Conservation (phyloP, 305 asterid genomes). For the Fraxinus velutina region DNA sequence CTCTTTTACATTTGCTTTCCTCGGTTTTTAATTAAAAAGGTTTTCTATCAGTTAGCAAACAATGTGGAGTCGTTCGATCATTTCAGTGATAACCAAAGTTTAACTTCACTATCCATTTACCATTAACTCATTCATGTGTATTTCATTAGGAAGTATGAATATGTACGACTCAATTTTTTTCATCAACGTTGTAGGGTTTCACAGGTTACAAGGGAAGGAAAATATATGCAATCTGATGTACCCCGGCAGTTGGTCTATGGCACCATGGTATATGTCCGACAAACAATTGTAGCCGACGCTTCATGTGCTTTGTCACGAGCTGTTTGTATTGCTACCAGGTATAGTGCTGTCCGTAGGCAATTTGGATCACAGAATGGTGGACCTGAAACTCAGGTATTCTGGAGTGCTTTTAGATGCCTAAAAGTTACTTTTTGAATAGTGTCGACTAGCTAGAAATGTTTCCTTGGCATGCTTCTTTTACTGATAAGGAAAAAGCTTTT, state of each 20-base stretch:
- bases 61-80: neutral
- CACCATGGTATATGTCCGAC: constrained; percentile 92
- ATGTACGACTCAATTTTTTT: neutral
- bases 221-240: constrained; percentile 67
- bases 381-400: constrained; percentile 81
- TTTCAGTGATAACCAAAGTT: neutral
- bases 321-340: constrained; percentile 92
- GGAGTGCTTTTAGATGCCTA: neutral
- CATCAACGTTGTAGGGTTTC: constrained; percentile 58
- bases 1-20: neutral
- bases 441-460: neutral
- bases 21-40: neutral
- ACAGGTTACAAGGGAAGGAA: constrained; percentile 90
- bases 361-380: constrained; percentile 91
- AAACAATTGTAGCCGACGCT: constrained; percentile 84
- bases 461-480: neutral
- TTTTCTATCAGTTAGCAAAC: neutral
- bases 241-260: constrained; percentile 93
- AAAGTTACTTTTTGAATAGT: neutral
- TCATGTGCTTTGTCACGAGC: constrained; percentile 88
- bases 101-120: neutral
- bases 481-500: neutral
- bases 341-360: constrained; percentile 95
- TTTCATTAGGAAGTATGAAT: constrained; percentile 7
- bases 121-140: neutral